Conservation (phyloP, 1,284 basidiomycete genomes). For the Phellopilus nigrolimitatus region DNA sequence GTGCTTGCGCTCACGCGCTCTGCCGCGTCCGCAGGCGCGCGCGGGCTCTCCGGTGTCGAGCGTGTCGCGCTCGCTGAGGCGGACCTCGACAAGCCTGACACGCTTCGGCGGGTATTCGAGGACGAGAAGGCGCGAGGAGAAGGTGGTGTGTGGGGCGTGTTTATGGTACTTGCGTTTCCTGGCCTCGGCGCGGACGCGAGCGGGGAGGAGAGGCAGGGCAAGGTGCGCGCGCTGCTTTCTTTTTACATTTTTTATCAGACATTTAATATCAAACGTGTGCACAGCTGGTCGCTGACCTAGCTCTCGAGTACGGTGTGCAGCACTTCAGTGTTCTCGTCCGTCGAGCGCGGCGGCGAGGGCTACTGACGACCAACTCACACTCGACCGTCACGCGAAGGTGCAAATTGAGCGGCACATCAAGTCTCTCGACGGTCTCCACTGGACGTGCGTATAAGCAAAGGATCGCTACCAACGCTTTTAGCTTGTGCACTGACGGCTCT, state of each 20-base stretch:
- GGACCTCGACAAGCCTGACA: slow-evolving; percentile 30
- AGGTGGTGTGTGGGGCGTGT: slow-evolving; percentile 37
- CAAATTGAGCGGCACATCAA: slow-evolving; percentile 36
- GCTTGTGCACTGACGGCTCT: neutral
- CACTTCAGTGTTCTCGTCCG: slow-evolving; percentile 35
- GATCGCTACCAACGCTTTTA: too few relatives aligned
- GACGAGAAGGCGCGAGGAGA: slow-evolving; percentile 31
- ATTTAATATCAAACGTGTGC: neutral
- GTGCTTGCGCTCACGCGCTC: slow-evolving; percentile 39
- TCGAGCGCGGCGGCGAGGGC: slow-evolving; percentile 34
- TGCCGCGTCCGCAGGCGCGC: slow-evolving; percentile 29
- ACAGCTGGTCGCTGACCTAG: slow-evolving; percentile 33
- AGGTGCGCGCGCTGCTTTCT: slow-evolving; percentile 26
- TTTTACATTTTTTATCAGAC: neutral
- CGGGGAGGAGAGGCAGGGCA: slow-evolving; percentile 38
- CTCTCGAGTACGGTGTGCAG: slow-evolving; percentile 33
- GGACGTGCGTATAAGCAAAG: slow-evolving; percentile 37
- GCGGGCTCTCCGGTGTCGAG: slow-evolving; percentile 26
- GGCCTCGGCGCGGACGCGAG: slow-evolving; percentile 37
- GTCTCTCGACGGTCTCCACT: slow-evolving; percentile 31
- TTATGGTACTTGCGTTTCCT: slow-evolving; percentile 35
- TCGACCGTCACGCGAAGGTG: slow-evolving; percentile 34
- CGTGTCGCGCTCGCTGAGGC: slow-evolving; percentile 34
- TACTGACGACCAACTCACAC: slow-evolving; percentile 29
- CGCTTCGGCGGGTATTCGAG: slow-evolving; percentile 34